These are phyloP conservation scores for Pythium periplocum DNA, from an alignment of 352 stramenopile genomes.

Conservation along the genomic window DNA sequence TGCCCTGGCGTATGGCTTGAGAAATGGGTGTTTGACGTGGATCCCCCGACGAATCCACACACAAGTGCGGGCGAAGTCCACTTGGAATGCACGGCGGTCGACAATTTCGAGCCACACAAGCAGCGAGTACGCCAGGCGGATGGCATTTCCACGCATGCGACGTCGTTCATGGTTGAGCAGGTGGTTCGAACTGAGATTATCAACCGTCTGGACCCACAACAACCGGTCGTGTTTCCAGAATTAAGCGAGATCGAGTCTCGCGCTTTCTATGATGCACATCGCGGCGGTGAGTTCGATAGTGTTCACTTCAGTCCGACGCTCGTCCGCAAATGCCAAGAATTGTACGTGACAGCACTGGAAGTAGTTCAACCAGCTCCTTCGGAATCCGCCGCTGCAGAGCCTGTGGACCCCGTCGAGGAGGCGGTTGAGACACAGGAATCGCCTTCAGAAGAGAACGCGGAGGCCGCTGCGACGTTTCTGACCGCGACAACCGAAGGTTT, in stretches of 20 bases:
- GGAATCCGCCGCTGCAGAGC: background rate
- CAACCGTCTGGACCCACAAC: conserved; percentile 19
- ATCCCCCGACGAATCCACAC: conserved; percentile 22
- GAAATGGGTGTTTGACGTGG: conserved; percentile 61
- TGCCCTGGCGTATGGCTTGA: conserved; percentile 53
- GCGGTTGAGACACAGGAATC: background rate
- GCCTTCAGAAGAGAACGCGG: too few species aligned
- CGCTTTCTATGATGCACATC: conserved; percentile 29
- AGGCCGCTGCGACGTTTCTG: too few species aligned
- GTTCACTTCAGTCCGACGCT: conserved; percentile 14
- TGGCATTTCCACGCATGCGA: conserved; percentile 12
- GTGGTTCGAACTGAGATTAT: conserved; percentile 52
- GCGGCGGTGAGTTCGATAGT: conserved; percentile 10
- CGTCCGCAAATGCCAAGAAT: conserved; percentile 1
- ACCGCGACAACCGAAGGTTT: too few species aligned
- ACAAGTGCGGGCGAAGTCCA: conserved; percentile 23
- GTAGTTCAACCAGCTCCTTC: conserved; percentile 2
- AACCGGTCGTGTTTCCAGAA: conserved; percentile 24
- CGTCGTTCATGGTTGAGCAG: conserved; percentile 40
- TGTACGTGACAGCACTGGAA: conserved; percentile 4
- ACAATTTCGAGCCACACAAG: conserved; percentile 45
- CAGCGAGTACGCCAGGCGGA: conserved; percentile 6
- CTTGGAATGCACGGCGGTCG: conserved; percentile 49
- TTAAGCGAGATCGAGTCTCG: conserved; percentile 19
- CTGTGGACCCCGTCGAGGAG: background rate